These are phyloP conservation scores for Arthroderma uncinatum DNA, from an alignment of 2,329 filamentous ascomycete species.

Conservation along the genomic window DNA sequence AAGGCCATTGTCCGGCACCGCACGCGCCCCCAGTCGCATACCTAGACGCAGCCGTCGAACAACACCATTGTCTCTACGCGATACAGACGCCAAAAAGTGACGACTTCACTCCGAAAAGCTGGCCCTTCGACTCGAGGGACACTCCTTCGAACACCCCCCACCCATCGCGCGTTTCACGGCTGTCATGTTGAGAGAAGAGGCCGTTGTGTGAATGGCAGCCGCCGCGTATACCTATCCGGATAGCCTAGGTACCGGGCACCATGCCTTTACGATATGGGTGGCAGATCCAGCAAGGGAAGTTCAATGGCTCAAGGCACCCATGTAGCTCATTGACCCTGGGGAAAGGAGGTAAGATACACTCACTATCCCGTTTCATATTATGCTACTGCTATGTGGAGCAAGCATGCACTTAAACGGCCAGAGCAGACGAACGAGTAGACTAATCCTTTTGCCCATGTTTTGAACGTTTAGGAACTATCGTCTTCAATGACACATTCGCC, in stretches of 20 bases:
- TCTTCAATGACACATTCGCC: slow-evolving; percentile 32
- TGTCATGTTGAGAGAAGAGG: neutral
- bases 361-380: neutral
- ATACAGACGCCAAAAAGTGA: neutral
- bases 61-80: neutral
- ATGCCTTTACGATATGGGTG: slow-evolving; percentile 10
- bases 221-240: neutral
- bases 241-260: slow-evolving; percentile 5
- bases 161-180: neutral
- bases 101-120: neutral
- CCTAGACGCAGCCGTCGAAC: neutral
- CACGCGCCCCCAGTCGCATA: neutral
- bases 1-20: neutral
- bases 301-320: neutral
- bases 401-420: neutral
- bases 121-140: neutral
- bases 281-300: slow-evolving; percentile 3
- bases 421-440: neutral
- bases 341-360: slow-evolving; percentile 6
- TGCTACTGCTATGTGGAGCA: neutral
- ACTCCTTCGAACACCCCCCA: neutral
- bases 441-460: neutral
- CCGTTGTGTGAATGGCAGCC: slow-evolving; percentile 9
- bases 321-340: slow-evolving; percentile 3
- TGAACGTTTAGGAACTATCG: slow-evolving; percentile 27